A percentile compares a stretch with the other conserved stretches of the same genome.
These are phyloP conservation scores for Lactifluus echinatus DNA, from an alignment of 768 basidiomycete genomes.

Conservation along the genomic window DNA sequence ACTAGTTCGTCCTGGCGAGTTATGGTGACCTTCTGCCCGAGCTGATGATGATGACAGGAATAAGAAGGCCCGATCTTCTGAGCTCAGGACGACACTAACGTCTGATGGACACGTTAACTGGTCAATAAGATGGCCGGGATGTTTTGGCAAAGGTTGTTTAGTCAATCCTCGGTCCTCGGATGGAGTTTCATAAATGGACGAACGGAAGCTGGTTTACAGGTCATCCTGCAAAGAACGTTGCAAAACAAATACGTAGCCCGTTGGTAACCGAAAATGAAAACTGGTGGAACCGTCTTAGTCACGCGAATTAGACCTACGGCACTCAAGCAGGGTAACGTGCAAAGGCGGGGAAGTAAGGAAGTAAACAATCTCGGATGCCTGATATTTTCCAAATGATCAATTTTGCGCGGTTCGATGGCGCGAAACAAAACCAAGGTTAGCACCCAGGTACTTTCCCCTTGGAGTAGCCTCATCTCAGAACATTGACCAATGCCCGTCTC, in stretches of 20 bases:
- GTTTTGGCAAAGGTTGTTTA: neutral
- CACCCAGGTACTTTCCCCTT: neutral
- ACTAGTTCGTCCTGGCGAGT: neutral
- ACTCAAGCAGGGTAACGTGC: neutral
- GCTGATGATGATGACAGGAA: neutral
- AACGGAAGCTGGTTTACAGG: neutral
- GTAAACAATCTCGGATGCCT: neutral
- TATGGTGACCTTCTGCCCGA: neutral
- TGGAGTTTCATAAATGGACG: neutral
- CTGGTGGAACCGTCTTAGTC: neutral
- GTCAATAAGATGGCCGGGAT: neutral
- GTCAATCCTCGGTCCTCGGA: neutral
- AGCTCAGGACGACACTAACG: neutral
- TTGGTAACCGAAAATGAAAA: neutral
- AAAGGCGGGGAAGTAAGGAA: neutral
- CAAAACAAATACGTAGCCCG: neutral
- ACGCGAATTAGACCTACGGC: neutral
- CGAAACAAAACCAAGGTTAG: neutral
- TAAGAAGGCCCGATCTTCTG: neutral
- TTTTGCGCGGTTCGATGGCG: neutral
- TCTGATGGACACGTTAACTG: neutral
- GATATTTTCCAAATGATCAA: neutral
- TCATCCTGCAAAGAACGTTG: neutral
- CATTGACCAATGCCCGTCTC: neutral
- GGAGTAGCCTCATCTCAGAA: neutral